Base-by-base conservation (phyloP, 164 flowering plant species). In the Vitis rupestris region DNA sequence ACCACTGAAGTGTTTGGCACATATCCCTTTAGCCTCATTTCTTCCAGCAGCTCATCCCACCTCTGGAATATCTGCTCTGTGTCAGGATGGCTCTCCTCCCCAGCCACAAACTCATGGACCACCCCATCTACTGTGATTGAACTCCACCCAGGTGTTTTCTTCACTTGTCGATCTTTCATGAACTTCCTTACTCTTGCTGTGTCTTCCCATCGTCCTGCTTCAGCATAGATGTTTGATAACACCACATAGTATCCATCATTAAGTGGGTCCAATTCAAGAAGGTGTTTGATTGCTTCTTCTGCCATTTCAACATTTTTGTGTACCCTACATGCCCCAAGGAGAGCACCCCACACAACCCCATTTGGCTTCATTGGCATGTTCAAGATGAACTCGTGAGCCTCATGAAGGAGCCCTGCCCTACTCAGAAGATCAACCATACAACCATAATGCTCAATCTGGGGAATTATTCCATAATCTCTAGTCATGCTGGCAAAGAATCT, bases 361-460 rank as follows among this genome's bases (percentile, higher is more conserved):
- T 81, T 86, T 12, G 85, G 84, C 65, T 77, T 72, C 7, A 85
- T 80, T 1, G 87, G 87, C 88, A 88, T 86, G 76, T 79, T 85
- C 70, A 19, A 65, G 23, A 86, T 88, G 72, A 82, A 80, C 58
- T 86, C 82, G 49, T 75, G 76, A 6, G 90, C 90, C 74, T 88
- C 90, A 64, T 76, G 59, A n/a, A 88, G 81, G 17, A 82, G 77
- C 48, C 93, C 93, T 13, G 90, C 83, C 12, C 90, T 73, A 63
- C 90, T 86, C 2, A 81, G 81, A 27, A 88, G 84, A 82, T 88
- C 90, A 65, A 86, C 90, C 86, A 88, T 78, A 70, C 90, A 88
- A 14, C 90, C 93, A 61, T 84, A 86, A 62, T 88, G 93, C 68
- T 85, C 90, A 15, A 86, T 80, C 53, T 69, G 50, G 4, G 90